Base-by-base conservation (phyloP, 257 asterid species). In the Solanum corneliomulleri region DNA sequence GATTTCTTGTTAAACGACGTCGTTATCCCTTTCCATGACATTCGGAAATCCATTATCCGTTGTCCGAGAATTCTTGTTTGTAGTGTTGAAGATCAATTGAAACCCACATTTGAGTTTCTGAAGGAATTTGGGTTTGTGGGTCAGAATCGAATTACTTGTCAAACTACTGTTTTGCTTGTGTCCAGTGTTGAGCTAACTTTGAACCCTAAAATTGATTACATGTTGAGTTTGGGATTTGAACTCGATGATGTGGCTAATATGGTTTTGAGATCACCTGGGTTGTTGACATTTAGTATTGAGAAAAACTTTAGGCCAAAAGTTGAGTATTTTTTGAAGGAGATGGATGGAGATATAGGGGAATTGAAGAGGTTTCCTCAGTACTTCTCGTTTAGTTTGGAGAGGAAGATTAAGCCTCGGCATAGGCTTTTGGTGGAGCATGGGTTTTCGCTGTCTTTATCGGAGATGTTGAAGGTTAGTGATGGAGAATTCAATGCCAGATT, bases 341-440 rank as follows among this genome's bases (percentile, higher is more conserved):
- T 96, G 98, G 87, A 91, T 37, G 97, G 98, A 86, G 86, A 92
- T 85, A 87, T 97, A 90, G 91, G 87, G 87, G 98, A 97, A 41
- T 64, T 97, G 33, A 95, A 92, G 98, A 92, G 87, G 91, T 96
- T 96, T 70, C 99, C 98, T 3, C 99, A 96, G 89, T 96, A 93
- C 82, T 95, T 94, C 78, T 93, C 97, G 10, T 95, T 92, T 81
- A 96, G 96, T 88, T 92, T 96, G 94, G 97, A 96, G 91, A 89
- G 93, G 90, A 96, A 94, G 91, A 94, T 96, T 42, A 94, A 88
- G 89, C 95, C 93, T 6, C 86, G 99, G 42, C 96, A 94, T 87
- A 84, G 89, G 92, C 91, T 90, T 80, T 89, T 96, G 89, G 41
- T 90, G 89, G 93, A 94, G 77, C 92, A 92, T 47, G 94, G 97